Conservation (phyloP, 179 eudicot species). For the Silene coronaria region DNA sequence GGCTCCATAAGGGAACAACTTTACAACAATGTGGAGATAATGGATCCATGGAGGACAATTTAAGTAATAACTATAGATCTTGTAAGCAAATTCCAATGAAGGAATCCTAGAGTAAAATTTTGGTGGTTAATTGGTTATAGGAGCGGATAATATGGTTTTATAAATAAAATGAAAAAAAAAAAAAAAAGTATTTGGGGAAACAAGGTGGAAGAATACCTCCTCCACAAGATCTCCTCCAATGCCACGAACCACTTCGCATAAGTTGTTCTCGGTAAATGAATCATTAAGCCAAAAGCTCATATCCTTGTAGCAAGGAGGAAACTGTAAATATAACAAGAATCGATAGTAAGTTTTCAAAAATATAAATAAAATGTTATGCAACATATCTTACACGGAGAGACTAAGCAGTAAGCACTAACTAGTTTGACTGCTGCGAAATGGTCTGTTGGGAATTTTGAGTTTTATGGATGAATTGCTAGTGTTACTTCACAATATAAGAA, state of each 20-base stretch:
- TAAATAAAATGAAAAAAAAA: background rate
- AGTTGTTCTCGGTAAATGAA: constrained; percentile 83
- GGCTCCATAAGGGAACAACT: too few relatives aligned
- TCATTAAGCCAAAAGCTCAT: constrained; percentile 94
- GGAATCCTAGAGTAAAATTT: background rate
- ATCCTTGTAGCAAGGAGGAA: constrained; percentile 94
- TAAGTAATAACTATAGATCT: too few relatives aligned
- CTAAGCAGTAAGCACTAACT: background rate
- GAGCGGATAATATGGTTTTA: background rate
- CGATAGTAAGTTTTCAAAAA: background rate
- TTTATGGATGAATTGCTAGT: background rate
- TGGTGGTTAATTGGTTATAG: background rate
- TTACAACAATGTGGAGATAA: background rate
- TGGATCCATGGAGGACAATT: background rate
- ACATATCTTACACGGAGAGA: background rate
- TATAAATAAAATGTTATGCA: background rate
- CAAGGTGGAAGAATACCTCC: constrained; percentile 51
- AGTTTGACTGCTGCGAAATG: background rate
- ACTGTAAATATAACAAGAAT: constrained; percentile 39
- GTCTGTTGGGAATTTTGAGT: background rate
- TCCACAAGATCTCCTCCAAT: constrained; percentile 93
- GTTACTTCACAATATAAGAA: background rate
- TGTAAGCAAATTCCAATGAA: too few relatives aligned
- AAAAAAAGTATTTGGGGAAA: background rate
- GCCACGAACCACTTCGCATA: constrained; percentile 86